phyloP scores from a whole-genome alignment of 805 yeast species.

The Pichia manshurica region DNA sequence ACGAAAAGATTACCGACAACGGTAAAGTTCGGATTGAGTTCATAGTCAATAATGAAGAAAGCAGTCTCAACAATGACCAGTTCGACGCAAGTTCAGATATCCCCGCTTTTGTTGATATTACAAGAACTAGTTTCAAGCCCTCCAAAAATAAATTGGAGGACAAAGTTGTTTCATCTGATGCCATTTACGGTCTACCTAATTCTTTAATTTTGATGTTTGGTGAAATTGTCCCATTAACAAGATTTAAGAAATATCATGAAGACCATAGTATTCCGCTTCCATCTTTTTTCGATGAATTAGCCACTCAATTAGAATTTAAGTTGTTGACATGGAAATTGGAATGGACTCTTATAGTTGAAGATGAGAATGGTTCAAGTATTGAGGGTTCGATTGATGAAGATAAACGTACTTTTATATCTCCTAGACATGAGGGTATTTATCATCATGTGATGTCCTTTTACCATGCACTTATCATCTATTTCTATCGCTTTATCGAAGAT shows the following conservation, averaged over 20 bases:
- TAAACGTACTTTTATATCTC: conserved; percentile 35
- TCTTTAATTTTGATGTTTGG: conserved; percentile 68
- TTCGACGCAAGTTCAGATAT: conserved; percentile 18
- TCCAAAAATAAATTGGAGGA: conserved; percentile 42
- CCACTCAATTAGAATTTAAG: conserved; percentile 42
- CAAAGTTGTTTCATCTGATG: conserved; percentile 65
- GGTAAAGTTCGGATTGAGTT: conserved; percentile 46
- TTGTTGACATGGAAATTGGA: conserved; percentile 66
- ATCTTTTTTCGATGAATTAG: conserved; percentile 28
- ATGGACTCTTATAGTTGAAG: conserved; percentile 50
- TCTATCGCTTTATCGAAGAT: conserved; percentile 55
- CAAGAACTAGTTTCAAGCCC: conserved; percentile 35
- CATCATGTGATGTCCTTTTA: conserved; percentile 80
- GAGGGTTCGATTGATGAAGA: conserved; percentile 9
- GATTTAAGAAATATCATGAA: conserved; percentile 53
- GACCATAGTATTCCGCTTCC: conserved; percentile 32
- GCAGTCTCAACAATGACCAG: conserved; percentile 5
- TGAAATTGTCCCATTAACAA: conserved; percentile 61
- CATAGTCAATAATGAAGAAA: conserved; percentile 30
- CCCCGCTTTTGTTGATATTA: conserved; percentile 39
- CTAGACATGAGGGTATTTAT: conserved; percentile 64
- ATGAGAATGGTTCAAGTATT: conserved; percentile 15
- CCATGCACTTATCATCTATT: conserved; percentile 65
- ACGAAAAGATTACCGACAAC: conserved; percentile 38
- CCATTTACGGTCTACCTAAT: conserved; percentile 79